These are phyloP conservation scores for Aspergillus asperescens DNA, from an alignment of 495 filamentous ascomycete genomes.

Conservation along the genomic window DNA sequence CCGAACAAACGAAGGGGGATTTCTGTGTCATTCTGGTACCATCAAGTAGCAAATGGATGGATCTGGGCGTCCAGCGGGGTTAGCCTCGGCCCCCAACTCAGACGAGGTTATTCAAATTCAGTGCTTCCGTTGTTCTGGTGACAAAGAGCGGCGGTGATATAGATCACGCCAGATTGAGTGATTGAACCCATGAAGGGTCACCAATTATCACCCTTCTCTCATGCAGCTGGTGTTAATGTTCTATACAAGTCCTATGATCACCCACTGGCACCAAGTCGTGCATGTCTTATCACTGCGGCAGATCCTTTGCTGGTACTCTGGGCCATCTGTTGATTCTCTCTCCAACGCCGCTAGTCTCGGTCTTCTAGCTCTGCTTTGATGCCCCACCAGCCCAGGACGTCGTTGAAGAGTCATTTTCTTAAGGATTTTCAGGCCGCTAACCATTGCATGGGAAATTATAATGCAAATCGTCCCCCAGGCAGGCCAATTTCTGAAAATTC, in stretches of 20 bases:
- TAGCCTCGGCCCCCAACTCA: constrained; percentile 2
- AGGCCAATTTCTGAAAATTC: not conserved
- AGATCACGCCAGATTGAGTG: not conserved
- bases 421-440: constrained; percentile 9
- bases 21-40: not conserved
- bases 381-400: constrained; percentile 10
- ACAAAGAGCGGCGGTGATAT: not conserved
- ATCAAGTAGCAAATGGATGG: not conserved
- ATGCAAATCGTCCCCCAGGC: constrained; percentile 10
- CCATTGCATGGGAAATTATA: constrained; percentile 6
- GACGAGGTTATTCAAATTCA: constrained; percentile 4
- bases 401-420: constrained; percentile 3
- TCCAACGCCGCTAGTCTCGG: not conserved
- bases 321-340: not conserved
- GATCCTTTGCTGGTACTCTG: not conserved
- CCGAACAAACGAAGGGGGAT: not conserved
- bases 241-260: too few relatives aligned
- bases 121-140: too few relatives aligned
- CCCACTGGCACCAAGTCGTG: not conserved
- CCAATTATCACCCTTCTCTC: not conserved
- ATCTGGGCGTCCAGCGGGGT: not conserved
- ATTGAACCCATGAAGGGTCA: not conserved
- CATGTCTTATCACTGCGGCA: not conserved
- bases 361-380: not conserved
- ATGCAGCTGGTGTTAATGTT: not conserved